These are phyloP conservation scores for Musa balbisiana DNA, from an alignment of 202 grass and related monocot genomes.

Conservation along the genomic window DNA sequence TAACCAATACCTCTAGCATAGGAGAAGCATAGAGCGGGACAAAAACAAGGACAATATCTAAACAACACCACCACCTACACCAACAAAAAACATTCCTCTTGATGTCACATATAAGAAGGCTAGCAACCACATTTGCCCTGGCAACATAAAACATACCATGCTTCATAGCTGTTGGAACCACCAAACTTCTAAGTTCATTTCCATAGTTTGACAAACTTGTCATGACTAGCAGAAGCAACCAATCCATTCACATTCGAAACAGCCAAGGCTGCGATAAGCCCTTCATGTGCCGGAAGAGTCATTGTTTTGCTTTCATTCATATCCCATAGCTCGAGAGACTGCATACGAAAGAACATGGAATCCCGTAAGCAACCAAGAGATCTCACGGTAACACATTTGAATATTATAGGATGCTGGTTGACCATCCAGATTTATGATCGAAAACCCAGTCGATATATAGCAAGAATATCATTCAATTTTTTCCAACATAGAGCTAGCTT, in stretches of 20 bases:
- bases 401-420: too few species aligned
- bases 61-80: neutral
- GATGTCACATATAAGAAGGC: neutral
- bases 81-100: neutral
- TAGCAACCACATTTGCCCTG: neutral
- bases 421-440: too few species aligned
- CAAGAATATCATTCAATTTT: too few species aligned
- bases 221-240: conserved; percentile 55
- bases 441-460: too few species aligned
- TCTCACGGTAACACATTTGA: too few species aligned
- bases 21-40: neutral
- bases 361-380: too few species aligned
- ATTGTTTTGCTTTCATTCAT: conserved; percentile 50
- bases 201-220: conserved; percentile 70
- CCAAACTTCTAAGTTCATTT: conserved; percentile 8
- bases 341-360: neutral
- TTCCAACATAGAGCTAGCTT: too few species aligned
- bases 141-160: too few species aligned
- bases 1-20: too few species aligned
- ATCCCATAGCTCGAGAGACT: conserved; percentile 69
- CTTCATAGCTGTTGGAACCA: neutral
- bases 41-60: neutral
- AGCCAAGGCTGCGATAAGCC: conserved; percentile 40
- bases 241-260: conserved; percentile 38
- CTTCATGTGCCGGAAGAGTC: conserved; percentile 39